phyloP scores from a whole-genome alignment of 2,329 filamentous ascomycete species.

The Cercospora sp. region DNA sequence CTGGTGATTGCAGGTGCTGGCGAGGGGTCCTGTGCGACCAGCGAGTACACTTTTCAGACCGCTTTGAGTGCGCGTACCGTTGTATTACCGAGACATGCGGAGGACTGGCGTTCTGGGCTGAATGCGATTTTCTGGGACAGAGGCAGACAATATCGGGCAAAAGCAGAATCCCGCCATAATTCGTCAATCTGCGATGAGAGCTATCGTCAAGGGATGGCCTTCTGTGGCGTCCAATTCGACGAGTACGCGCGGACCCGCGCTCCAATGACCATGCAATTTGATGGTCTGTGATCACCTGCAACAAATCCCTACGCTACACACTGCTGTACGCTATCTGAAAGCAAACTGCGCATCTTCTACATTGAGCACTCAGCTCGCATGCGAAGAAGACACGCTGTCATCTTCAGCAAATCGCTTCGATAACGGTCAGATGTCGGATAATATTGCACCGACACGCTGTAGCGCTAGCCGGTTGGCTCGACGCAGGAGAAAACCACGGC shows the following conservation, averaged over 20 bases:
- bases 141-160: neutral
- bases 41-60: neutral
- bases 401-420: slow-evolving; percentile 1
- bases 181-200: slow-evolving; percentile 1
- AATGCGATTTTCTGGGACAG: neutral
- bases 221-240: slow-evolving; percentile 4
- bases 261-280: neutral
- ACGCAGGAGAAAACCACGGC: neutral
- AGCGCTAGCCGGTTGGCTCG: neutral
- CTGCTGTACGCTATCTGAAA: neutral
- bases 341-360: neutral
- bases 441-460: neutral
- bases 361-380: neutral
- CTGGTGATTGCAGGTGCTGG: neutral
- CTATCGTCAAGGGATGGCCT: neutral
- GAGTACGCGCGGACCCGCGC: neutral
- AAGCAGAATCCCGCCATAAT: neutral
- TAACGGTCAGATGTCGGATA: neutral
- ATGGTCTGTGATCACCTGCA: neutral
- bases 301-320: neutral
- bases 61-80: neutral
- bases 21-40: neutral
- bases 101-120: neutral
- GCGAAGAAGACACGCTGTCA: slow-evolving; percentile 5
- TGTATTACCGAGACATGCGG: slow-evolving; percentile 2